Conservation (phyloP, 176 grass and related monocot species). For the Canna indica region DNA sequence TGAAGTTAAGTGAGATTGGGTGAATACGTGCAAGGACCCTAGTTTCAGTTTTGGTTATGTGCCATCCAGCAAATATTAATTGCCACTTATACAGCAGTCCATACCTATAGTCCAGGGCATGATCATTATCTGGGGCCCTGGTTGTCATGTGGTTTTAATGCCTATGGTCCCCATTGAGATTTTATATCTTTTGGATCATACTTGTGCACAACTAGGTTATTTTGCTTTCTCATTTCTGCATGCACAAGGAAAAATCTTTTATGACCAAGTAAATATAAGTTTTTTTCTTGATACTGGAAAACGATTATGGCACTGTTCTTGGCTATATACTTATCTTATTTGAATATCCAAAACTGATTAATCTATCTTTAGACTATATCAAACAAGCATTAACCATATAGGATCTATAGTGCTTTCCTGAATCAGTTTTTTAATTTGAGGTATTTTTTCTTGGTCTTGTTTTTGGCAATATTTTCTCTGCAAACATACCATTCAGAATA, state of each 20-base stretch:
- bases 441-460: background rate
- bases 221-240: background rate
- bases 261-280: too few species aligned
- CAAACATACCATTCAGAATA: background rate
- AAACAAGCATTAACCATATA: background rate
- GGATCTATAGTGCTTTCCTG: background rate
- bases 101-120: background rate
- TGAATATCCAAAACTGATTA: background rate
- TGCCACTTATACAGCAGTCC: too few species aligned
- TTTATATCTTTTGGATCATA: too few species aligned
- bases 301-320: background rate
- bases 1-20: background rate
- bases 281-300: too few species aligned
- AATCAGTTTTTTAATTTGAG: background rate
- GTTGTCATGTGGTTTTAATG: too few species aligned
- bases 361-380: background rate
- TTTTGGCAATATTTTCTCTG: background rate
- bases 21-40: too few species aligned
- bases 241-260: background rate
- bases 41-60: too few species aligned
- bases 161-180: too few species aligned
- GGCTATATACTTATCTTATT: background rate
- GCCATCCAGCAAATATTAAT: constrained; percentile 22
- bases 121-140: too few species aligned
- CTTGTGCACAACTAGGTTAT: background rate